These are phyloP conservation scores for Gymnopilus junonius DNA, from an alignment of 768 basidiomycete species.

Conservation along the genomic window DNA sequence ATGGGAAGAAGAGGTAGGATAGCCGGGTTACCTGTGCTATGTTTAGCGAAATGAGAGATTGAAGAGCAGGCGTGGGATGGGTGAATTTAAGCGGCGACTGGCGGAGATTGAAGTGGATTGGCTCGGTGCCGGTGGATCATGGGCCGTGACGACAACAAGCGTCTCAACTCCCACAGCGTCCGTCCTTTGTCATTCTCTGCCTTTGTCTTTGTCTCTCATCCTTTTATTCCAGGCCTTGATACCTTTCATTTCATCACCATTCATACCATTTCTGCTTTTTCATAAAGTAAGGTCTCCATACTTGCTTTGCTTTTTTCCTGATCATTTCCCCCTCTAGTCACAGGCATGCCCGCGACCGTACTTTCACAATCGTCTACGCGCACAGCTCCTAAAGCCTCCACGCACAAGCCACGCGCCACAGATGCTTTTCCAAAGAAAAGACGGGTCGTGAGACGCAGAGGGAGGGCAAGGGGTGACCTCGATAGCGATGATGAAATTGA, in stretches of 20 bases:
- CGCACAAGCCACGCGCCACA: constrained; percentile 36
- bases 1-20: constrained; percentile 12
- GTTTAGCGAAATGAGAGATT: neutral
- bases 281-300: constrained; percentile 39
- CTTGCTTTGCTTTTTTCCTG: neutral
- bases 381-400: constrained; percentile 31
- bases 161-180: constrained; percentile 22
- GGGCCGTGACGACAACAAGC: constrained; percentile 29
- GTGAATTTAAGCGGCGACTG: constrained; percentile 23
- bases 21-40: constrained; percentile 19
- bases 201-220: constrained; percentile 1
- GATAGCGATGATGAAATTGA: constrained; percentile 82
- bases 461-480: constrained; percentile 58
- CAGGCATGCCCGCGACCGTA: constrained; percentile 51
- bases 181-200: constrained; percentile 15
- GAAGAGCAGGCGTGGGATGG: constrained; percentile 2
- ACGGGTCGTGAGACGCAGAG: constrained; percentile 61
- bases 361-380: constrained; percentile 38
- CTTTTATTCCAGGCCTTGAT: constrained; percentile 5
- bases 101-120: constrained; percentile 24
- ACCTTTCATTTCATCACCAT: constrained; percentile 26
- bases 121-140: constrained; percentile 36
- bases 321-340: constrained; percentile 5
- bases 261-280: constrained; percentile 28
- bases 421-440: constrained; percentile 43